Percentiles rank a stretch among this genome's conserved stretches.
These are phyloP conservation scores for Fusarium miscanthi DNA, from an alignment of 2,329 filamentous ascomycete genomes.

Conservation along the genomic window DNA sequence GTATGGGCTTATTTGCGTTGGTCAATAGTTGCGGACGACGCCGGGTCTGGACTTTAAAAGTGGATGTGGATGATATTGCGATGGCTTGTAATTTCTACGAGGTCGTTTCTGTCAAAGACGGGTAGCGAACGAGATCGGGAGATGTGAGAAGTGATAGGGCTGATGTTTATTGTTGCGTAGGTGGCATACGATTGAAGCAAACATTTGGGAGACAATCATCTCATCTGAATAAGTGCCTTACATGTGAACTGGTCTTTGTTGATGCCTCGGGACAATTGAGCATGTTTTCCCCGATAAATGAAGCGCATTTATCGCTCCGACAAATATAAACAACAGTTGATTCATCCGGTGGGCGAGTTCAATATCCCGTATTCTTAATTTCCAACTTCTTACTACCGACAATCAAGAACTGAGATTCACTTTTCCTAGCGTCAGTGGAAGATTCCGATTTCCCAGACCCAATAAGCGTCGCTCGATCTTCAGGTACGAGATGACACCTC, in stretches of 20 bases:
- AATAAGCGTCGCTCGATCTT: not conserved
- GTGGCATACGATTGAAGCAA: not conserved
- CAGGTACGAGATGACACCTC: not conserved
- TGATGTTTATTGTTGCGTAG: not conserved
- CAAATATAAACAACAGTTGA: not conserved
- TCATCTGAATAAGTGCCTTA: too few species aligned
- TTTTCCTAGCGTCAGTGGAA: not conserved
- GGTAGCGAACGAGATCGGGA: not conserved
- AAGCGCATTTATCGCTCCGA: not conserved
- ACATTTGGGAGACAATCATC: not conserved
- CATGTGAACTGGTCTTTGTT: too few species aligned
- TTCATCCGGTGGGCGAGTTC: too few species aligned
- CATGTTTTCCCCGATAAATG: not conserved
- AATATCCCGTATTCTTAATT: not conserved
- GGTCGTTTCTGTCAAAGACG: not conserved
- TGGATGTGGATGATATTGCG: too few species aligned
- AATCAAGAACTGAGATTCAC: not conserved
- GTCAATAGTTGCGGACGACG: not conserved
- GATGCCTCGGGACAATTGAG: not conserved
- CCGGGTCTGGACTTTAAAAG: too few species aligned
- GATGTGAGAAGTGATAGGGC: constrained; percentile 14
- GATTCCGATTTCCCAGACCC: not conserved
- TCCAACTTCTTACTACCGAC: not conserved
- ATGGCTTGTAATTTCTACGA: not conserved
- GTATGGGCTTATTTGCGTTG: not conserved